These are phyloP conservation scores for Setomelanomma holmii DNA, from an alignment of 2,329 filamentous ascomycete genomes.

Conservation along the genomic window DNA sequence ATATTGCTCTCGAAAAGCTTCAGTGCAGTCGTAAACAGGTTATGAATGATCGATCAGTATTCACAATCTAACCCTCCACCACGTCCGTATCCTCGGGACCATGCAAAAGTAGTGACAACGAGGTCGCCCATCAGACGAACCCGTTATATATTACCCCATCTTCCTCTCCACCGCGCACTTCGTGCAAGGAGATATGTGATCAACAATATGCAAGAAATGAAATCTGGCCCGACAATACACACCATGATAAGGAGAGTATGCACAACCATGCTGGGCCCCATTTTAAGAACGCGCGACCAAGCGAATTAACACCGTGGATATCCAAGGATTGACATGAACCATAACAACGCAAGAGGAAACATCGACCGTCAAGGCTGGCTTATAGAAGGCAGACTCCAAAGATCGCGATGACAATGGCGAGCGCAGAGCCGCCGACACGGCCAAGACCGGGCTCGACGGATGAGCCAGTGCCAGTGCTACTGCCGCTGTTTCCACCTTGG, in stretches of 20 bases:
- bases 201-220: constrained; percentile 20
- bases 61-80: background rate
- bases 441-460: constrained; percentile 32
- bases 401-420: constrained; percentile 45
- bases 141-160: background rate
- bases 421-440: constrained; percentile 38
- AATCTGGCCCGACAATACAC: constrained; percentile 5
- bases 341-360: background rate
- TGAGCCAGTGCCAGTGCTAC: constrained; percentile 23
- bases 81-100: background rate
- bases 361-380: background rate
- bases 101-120: background rate
- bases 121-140: background rate
- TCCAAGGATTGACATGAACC: constrained; percentile 5
- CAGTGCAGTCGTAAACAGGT: no score
- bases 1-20: no score
- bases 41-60: background rate
- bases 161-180: background rate
- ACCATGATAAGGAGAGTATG: background rate
- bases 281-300: constrained; percentile 2
- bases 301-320: constrained; percentile 1
- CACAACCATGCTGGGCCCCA: background rate
- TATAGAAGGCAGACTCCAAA: constrained; percentile 41
- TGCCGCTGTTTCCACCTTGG: constrained; percentile 30
- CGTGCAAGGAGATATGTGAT: constrained; percentile 1